Base-by-base conservation (phyloP, 2,329 filamentous ascomycete genomes). In the Pseudophaeomoniella oleicola region DNA sequence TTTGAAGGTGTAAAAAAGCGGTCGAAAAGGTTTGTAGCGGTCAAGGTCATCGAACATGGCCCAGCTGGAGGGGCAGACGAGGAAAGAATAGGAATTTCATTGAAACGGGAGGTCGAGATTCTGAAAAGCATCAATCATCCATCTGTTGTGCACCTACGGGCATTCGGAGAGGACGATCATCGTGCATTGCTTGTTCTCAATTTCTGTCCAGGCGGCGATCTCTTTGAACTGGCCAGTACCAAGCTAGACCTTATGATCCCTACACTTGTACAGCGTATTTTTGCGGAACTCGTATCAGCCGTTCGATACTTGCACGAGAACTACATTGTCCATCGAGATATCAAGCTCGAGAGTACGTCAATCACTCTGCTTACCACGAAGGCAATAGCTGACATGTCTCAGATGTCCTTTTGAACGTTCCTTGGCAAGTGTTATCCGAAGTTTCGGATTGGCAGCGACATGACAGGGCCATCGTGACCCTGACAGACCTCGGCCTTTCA, bases 31-130 rank as follows among this genome's bases (percentile, higher is more conserved):
- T 65, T 98, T 11, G 90, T 96, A 3, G 90, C 90, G 2, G 77
- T 98, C 52, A 98, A 98, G 58, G 77, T 98, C 32, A 88, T 92
- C 53, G 85, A 94, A 56, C 86, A 94, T 58, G 90, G 88, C 3
- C 88, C 90, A 1, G 84, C 84, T 16, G 90, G 90, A 36, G 88
- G 88, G 32, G 88, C 87, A 3, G 90, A 90, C 34, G 86, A 94
- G 54, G 83, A 94, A 48, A 77, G 90, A 29, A 78, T 96, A 42
- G 88, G 94, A 58, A 84, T 90, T 59, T 92, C 86, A 39, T 63
- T 98, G 44, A 93, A 94, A 60, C 77, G 90, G 42, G 90, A 98
- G 63, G 72, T 98, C 30, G 88, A 96, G 50, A 92, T 98, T 45
- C 78, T 98, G 65, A 85, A 81, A 54, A 75, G 72, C 13, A 78